Base-by-base conservation (phyloP, 2,329 filamentous ascomycete species). In the Pseudodiploospora longispora region DNA sequence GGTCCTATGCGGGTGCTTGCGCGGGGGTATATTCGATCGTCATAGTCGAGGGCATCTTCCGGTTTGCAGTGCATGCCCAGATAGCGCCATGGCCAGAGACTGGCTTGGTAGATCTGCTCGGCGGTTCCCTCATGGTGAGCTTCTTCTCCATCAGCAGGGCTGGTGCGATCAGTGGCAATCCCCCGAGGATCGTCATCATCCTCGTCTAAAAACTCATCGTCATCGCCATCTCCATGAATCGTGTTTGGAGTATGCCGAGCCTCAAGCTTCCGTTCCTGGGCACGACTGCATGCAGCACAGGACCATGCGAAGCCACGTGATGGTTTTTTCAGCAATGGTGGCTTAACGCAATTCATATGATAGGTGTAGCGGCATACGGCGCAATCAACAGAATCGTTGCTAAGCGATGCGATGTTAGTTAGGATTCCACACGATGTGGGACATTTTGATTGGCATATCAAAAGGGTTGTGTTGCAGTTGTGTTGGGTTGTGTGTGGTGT, bases 221-320 rank as follows among this genome's bases (percentile, higher is more conserved):
- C 80, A 10, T 84, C 80, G n/a, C 58, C 68, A 40, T 89, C 71
- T n/a, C 75, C 65, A 43, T 81, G 75, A 37, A 78, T 76, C 28
- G 85, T 66, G 39, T 83, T 80, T 27, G 90, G 87, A 1, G 89
- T 95, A 59, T 94, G 84, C 47, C 89, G 83, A 47, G 89, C 88
- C 69, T 97, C 90, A 29, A 96, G 72, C 63, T 87, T 94, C 55
- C 87, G 82, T 65, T 97, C 93, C 61, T 95, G 90, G n/a, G 88
- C 90, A 57, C 91, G 83, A 64, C 89, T 96, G 66, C 93, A 98
- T 47, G 91, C 85, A 43, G 87, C 93, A 64, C 93, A 98, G 30
- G 93, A 91, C 93, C 93, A 98, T 4, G 89, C 93, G 67, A 98
- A 98, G 34, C 93, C 93, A 64, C 93, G 84, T 38, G 91, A 95